Percentiles rank a stretch among this genome's conserved stretches.
These are phyloP conservation scores for Schizothecium vesticola DNA, from an alignment of 495 filamentous ascomycete genomes.

Conservation along the genomic window DNA sequence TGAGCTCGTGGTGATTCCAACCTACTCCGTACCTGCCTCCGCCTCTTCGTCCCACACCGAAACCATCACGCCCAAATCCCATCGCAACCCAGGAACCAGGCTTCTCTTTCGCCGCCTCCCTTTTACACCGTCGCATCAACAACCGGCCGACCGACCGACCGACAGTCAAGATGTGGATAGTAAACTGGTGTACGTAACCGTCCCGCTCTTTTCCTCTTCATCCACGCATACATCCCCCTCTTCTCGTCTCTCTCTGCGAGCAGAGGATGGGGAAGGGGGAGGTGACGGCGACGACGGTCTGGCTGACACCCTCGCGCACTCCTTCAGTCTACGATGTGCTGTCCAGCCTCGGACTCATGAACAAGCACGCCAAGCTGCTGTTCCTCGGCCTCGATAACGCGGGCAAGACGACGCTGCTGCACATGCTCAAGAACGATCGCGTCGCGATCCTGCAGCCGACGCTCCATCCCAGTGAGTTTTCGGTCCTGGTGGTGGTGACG, in stretches of 20 bases:
- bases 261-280: background rate
- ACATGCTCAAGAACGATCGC: slow-evolving; percentile 96
- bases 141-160: background rate
- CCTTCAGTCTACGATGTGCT: slow-evolving; percentile 84
- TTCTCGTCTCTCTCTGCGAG: background rate
- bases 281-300: background rate
- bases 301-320: slow-evolving; percentile 21
- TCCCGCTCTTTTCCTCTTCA: background rate
- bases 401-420: slow-evolving; percentile 89
- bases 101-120: too few species aligned
- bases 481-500: slow-evolving; percentile 11
- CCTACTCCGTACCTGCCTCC: slow-evolving; percentile 2
- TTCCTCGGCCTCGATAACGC: slow-evolving; percentile 96
- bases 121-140: background rate
- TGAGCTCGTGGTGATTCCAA: background rate
- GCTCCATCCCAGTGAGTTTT: slow-evolving; percentile 70
- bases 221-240: background rate
- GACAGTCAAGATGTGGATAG: slow-evolving; percentile 69
- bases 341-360: slow-evolving; percentile 80
- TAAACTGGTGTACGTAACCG: slow-evolving; percentile 83
- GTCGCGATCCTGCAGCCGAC: slow-evolving; percentile 90
- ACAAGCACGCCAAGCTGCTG: slow-evolving; percentile 94
- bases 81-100: background rate
- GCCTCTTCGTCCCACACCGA: background rate
- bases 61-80: background rate